Base-by-base conservation (phyloP, 768 basidiomycete genomes). In the Calvatia gigantea region DNA sequence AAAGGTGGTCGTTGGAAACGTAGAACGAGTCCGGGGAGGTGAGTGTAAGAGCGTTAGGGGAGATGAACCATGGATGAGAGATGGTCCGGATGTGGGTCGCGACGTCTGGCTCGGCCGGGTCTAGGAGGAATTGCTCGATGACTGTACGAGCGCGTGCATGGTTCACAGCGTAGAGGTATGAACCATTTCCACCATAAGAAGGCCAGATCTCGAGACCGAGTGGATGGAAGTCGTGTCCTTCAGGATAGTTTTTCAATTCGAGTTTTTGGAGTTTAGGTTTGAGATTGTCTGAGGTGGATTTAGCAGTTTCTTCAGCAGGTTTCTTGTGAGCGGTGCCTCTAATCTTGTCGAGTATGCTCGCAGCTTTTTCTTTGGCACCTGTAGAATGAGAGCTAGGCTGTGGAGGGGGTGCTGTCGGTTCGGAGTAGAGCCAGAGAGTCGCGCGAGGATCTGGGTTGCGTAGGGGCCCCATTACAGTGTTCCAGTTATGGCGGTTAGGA, bases 401-500 rank as follows among this genome's bases (percentile, higher is more conserved):
- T 1, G 41, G 39, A 14, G 60, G 55, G 2, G 70, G 67, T 17
- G 17, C 28, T 25, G 15, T 43, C 38, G 37, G 31, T 17, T 56
- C 54, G 25, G 67, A 65, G 61, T 85, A 79, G 3, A 87, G 44
- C 80, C 87, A 91, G 21, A 91, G 70, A 2, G 75, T 71, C 0
- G 86, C 89, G n/a, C 67, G 76, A 4, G 83, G 80, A 3, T 69
- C 62, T 1, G 88, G 85, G 61, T 88, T 69, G 0, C 58, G 66
- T 46, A 91, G 64, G 5, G 89, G 88, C 0, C 89, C 89, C 83
- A 87, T 83, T 43, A 82, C 88, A 6, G 87, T 89, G 64, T 91
- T 91, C 89, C 89, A 91, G 25, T 74, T 66, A 58, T 76, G 76
- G 12, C 85, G 76, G 48, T 67, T 72, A 1, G 80, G 72, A 62